Base-by-base conservation (phyloP, 2,329 filamentous ascomycete species). In the Zopfia rhizophila region DNA sequence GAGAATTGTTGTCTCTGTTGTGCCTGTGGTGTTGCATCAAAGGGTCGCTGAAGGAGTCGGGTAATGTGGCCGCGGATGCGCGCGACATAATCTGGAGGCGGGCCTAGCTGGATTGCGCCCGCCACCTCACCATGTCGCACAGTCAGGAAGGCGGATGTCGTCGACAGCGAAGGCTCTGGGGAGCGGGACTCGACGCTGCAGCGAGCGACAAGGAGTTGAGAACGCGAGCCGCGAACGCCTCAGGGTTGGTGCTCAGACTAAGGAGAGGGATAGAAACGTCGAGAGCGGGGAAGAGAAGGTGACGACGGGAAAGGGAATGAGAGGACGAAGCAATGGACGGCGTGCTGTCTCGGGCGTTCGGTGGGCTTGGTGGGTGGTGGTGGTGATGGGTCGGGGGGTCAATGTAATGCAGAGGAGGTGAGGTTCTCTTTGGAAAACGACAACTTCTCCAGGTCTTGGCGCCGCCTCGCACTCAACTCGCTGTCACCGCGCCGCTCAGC, bases 11-110 rank as follows among this genome's bases (percentile, higher is more conserved):
- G 45, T 52, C 29, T 53, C 48, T 54, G 55, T 54, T 47, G 67
- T 74, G 75, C 72, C 76, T 77, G 59, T 75, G 70, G 55, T 76
- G 74, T 44, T 81, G 72, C 55, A 84, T 85, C 63, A 84, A 83
- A 60, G 89, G 88, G 68, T 88, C 89, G 70, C 87, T 85, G 61
- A 88, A 89, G 75, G 91, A 92, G 77, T 91, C 86, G 76, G 88
- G 89, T 81, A 91, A 92, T 77, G 87, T 86, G 78, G 88, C 87
- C 74, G 80, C 79, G 53, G 82, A 81, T 72, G 87, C 84, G 79
- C 89, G 90, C 85, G 90, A 90, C 88, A 89, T 90, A 77, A 78
- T 86, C 80, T 56, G 46, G 53, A 32, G 50, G 42, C 45, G 35
- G 48, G 48, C 18, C 55, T 54, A 68, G 55, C 60, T 63, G 50